phyloP scores from a whole-genome alignment of 202 grass and related monocot genomes.

The Saccharum hybrid region DNA sequence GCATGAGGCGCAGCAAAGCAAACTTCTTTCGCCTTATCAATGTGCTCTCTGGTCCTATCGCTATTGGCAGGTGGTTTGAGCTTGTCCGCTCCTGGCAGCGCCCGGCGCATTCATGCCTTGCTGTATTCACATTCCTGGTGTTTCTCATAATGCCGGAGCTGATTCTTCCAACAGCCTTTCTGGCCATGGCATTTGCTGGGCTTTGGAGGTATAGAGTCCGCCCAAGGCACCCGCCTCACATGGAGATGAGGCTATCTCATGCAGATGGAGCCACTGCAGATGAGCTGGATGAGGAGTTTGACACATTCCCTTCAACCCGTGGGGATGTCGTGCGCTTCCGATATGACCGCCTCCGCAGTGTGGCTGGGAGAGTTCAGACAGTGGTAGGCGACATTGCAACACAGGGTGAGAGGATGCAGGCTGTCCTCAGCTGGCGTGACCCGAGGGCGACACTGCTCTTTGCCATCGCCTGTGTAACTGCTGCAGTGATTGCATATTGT shows the following conservation, averaged over 20 bases:
- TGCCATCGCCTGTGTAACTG: slow-evolving; percentile 50
- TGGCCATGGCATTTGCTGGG: slow-evolving; percentile 62
- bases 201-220: slow-evolving; percentile 66
- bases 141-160: slow-evolving; percentile 75
- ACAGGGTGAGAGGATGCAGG: slow-evolving; percentile 83
- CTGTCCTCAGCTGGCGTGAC: slow-evolving; percentile 86
- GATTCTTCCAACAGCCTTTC: slow-evolving; percentile 68
- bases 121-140: slow-evolving; percentile 57
- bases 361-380: slow-evolving; percentile 84
- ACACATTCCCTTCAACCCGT: slow-evolving; percentile 69
- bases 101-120: slow-evolving; percentile 65
- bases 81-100: slow-evolving; percentile 68
- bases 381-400: slow-evolving; percentile 80
- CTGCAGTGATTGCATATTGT: slow-evolving; percentile 55
- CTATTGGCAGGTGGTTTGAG: slow-evolving; percentile 62
- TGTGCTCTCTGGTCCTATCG: slow-evolving; percentile 63
- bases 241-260: slow-evolving; percentile 86
- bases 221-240: slow-evolving; percentile 75
- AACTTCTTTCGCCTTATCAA: slow-evolving; percentile 80
- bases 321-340: slow-evolving; percentile 59
- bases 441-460: slow-evolving; percentile 76
- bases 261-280: slow-evolving; percentile 70
- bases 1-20: slow-evolving; percentile 92
- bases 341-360: slow-evolving; percentile 81
- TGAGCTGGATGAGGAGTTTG: slow-evolving; percentile 87